Evolutionary conservation across 768 basidiomycete species (phyloP), one percentile per base, ranked within the genome.

Genomic region (Kwoniella sp.): DNA sequence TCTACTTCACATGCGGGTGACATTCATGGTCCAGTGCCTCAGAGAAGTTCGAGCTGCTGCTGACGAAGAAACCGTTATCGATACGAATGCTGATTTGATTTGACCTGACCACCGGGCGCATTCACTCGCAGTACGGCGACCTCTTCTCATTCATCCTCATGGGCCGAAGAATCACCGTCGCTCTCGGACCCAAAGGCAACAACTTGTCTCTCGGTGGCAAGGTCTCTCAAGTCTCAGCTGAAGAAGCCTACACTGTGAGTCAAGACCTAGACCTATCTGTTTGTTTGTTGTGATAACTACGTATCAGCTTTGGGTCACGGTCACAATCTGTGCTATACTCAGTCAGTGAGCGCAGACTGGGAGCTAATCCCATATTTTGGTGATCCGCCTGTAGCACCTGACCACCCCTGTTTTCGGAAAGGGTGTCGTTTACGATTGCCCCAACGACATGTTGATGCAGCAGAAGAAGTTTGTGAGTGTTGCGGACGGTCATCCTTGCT

Each of bases 321-420:
- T n/a, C n/a, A n/a, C n/a, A n/a, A n/a, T n/a, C n/a, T n/a, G n/a
- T n/a, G n/a, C n/a, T n/a, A n/a, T n/a, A n/a, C n/a, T n/a, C n/a
- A n/a, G n/a, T n/a, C n/a, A n/a, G n/a, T n/a, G n/a, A n/a, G n/a
- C n/a, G n/a, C n/a, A n/a, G n/a, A n/a, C n/a, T n/a, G 20, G 38
- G 11, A 34, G 23, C 15, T 29, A 55, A 15, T 9, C 30, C 20
- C 25, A 17, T 15, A 45, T 29, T 25, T 5, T 4, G 9, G 56
- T 15, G 25, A 25, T 11, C 47, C n/a, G 8, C 9, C 12, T 22
- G 9, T 71, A 95, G 93, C 90, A 91, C 77, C 82, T 94, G 51
- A 95, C 93, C 0, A 94, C 90, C 0, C 95, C 95, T 3, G 88
- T 98, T 13, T 99, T 99, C 75, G 96, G 96, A 51, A 93, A 92